Percentiles rank a stretch among this genome's conserved stretches.
Conservation (phyloP, 805 yeast species). For the Pichia rugopelliculosa region DNA sequence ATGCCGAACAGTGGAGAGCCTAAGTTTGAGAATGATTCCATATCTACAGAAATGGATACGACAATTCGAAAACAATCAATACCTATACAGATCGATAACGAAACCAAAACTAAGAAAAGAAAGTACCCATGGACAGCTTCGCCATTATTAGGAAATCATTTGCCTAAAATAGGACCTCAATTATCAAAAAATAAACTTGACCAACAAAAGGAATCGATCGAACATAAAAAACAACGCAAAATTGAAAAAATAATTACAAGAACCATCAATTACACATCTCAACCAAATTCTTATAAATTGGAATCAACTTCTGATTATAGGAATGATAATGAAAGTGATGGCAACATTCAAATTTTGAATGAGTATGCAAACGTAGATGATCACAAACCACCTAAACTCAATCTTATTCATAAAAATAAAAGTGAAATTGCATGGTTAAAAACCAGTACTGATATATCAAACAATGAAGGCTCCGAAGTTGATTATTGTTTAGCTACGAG, state of each 20-base stretch:
- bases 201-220: background rate
- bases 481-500: no score
- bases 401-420: background rate
- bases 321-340: background rate
- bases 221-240: background rate
- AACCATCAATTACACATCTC: background rate
- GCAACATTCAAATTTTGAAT: background rate
- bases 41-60: slow-evolving; percentile 4
- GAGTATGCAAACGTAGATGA: background rate
- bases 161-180: background rate
- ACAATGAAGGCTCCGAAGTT: no score
- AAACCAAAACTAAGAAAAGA: background rate
- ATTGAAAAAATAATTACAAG: background rate
- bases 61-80: slow-evolving; percentile 3
- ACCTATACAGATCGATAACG: background rate
- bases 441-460: background rate
- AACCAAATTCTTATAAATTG: background rate
- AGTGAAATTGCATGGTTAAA: slow-evolving; percentile 1
- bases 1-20: slow-evolving; percentile 5
- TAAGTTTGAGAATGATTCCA: slow-evolving; percentile 3
- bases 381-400: background rate
- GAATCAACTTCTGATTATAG: background rate
- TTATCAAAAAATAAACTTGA: background rate
- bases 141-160: background rate
- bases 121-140: background rate